These are phyloP conservation scores for Decorospora gaudefroyi DNA, from an alignment of 2,329 filamentous ascomycete species.

Conservation along the genomic window DNA sequence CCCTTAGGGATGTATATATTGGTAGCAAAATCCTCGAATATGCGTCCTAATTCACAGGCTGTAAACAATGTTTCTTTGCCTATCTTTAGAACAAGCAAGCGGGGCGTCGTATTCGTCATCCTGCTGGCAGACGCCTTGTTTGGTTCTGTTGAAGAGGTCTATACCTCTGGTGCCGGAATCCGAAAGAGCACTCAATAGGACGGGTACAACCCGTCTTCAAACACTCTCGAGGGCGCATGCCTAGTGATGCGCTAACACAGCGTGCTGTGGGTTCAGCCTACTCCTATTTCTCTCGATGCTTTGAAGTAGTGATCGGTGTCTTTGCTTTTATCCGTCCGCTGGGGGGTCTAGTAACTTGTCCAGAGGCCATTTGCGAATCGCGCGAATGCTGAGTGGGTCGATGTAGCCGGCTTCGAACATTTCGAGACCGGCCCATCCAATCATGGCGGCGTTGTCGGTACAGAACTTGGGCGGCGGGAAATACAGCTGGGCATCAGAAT, in stretches of 20 bases:
- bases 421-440: constrained; percentile 89
- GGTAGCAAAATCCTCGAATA: constrained; percentile 2
- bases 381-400: constrained; percentile 36
- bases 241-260: neutral
- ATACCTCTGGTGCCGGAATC: no score
- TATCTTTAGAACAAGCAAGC: constrained; percentile 4
- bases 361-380: constrained; percentile 47
- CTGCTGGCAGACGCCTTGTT: neutral
- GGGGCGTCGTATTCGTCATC: neutral
- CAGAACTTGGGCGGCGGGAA: constrained; percentile 80
- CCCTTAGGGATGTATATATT: neutral
- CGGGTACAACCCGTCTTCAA: no score
- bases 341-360: constrained; percentile 38
- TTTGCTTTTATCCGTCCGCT: constrained; percentile 19
- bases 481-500: constrained; percentile 62
- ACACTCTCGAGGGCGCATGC: no score
- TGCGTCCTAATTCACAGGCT: constrained; percentile 1
- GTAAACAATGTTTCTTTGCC: neutral
- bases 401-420: constrained; percentile 79
- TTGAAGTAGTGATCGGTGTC: neutral
- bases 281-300: neutral
- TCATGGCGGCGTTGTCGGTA: constrained; percentile 97
- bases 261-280: no score
- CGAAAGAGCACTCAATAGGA: no score
- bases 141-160: no score